Conservation (phyloP, 176 grass and related monocot species). For the Musa schizocarpa region DNA sequence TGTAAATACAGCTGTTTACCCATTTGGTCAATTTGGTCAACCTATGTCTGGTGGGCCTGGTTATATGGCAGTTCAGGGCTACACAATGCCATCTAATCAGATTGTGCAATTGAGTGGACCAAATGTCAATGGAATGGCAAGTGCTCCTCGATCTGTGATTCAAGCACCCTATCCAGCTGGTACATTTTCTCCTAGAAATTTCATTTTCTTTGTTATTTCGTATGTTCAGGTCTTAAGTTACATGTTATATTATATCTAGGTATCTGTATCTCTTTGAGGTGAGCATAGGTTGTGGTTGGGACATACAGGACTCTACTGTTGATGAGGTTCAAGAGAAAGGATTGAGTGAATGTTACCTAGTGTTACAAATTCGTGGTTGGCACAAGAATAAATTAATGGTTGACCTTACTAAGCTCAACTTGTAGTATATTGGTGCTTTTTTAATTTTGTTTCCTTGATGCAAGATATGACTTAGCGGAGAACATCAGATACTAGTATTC, state of each 20-base stretch:
- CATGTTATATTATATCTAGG: not conserved
- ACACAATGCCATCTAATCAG: slow-evolving; percentile 52
- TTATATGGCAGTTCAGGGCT: slow-evolving; percentile 55
- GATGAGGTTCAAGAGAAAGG: too few relatives aligned
- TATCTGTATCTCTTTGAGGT: too few relatives aligned
- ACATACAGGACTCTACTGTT: too few relatives aligned
- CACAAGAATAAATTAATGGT: too few relatives aligned
- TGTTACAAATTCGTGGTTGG: too few relatives aligned
- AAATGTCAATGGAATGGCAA: slow-evolving; percentile 39
- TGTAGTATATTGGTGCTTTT: too few relatives aligned
- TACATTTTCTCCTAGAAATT: slow-evolving; percentile 16
- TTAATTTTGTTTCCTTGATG: too few relatives aligned
- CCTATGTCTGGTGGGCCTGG: slow-evolving; percentile 45
- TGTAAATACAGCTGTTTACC: slow-evolving; percentile 51
- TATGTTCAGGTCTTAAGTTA: not conserved
- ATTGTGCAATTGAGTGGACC: slow-evolving; percentile 53
- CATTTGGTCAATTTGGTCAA: slow-evolving; percentile 56
- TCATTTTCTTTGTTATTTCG: not conserved
- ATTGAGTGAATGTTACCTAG: too few relatives aligned
- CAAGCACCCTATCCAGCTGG: slow-evolving; percentile 80
- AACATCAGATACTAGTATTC: too few relatives aligned
- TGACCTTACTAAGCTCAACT: too few relatives aligned
- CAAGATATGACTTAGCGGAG: too few relatives aligned
- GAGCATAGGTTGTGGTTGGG: too few relatives aligned
- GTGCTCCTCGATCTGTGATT: slow-evolving; percentile 45